Percentiles rank a stretch among this genome's conserved stretches.
Conservation (phyloP, 2,329 filamentous ascomycete species). For the Diplodia mutila region DNA sequence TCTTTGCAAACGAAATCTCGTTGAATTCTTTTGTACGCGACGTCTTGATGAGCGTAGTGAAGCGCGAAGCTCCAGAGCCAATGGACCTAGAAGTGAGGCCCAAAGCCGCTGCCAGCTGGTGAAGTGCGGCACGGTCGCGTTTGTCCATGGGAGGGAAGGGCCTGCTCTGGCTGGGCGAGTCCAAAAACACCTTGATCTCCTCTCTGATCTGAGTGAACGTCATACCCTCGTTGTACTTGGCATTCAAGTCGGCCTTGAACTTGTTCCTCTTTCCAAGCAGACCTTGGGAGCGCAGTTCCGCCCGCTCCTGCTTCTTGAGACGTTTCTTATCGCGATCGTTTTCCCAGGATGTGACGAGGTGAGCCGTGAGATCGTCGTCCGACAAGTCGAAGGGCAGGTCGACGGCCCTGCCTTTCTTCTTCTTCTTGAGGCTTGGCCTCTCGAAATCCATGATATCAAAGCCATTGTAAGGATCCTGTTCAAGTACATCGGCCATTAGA, state of each 20-base stretch:
- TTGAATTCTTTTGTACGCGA: slow-evolving; percentile 65
- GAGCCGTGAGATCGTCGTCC: slow-evolving; percentile 49
- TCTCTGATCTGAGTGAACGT: slow-evolving; percentile 69
- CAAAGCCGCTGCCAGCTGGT: slow-evolving; percentile 75
- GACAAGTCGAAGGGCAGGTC: slow-evolving; percentile 53
- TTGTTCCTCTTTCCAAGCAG: slow-evolving; percentile 49
- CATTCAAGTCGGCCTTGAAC: slow-evolving; percentile 56
- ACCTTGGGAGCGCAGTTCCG: slow-evolving; percentile 50
- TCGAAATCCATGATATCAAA: slow-evolving; percentile 88
- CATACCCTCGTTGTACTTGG: slow-evolving; percentile 76
- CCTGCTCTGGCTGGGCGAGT: slow-evolving; percentile 65
- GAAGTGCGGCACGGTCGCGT: slow-evolving; percentile 73
- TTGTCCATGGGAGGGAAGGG: slow-evolving; percentile 84
- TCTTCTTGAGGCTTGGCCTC: slow-evolving; percentile 67
- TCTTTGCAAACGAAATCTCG: slow-evolving; percentile 55
- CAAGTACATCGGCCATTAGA: slow-evolving; percentile 61
- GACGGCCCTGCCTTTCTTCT: slow-evolving; percentile 64
- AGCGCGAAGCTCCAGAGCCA: slow-evolving; percentile 72
- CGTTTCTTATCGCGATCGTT: slow-evolving; percentile 52
- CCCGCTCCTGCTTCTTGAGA: slow-evolving; percentile 52
- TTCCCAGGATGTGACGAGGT: slow-evolving; percentile 47
- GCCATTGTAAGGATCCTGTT: slow-evolving; percentile 65
- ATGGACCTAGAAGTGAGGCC: slow-evolving; percentile 82
- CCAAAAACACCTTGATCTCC: slow-evolving; percentile 74
- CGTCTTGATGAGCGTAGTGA: slow-evolving; percentile 78